Percentiles rank a stretch among this genome's conserved stretches.
Conservation (phyloP, 73 alveolate genomes). For the Halteria grandinella region DNA sequence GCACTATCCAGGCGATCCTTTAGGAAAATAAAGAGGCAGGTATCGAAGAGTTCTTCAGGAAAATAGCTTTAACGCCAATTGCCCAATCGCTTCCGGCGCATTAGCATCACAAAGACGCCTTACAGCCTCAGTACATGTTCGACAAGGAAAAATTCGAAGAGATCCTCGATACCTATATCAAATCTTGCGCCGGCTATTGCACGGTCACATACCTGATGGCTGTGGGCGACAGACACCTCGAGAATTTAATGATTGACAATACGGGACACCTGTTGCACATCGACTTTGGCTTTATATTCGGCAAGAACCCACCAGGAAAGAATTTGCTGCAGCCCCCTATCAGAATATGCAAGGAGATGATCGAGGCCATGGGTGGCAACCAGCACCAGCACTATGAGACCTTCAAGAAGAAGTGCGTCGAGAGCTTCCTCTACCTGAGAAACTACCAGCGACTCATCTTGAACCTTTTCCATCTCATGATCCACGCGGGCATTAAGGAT, state of each 20-base stretch:
- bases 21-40: constrained; percentile 69
- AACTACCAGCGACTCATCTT: constrained; percentile 91
- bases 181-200: constrained; percentile 97
- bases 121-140: too few relatives aligned
- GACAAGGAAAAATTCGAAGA: constrained; percentile 59
- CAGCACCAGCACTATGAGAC: constrained; percentile 79
- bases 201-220: constrained; percentile 98
- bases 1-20: constrained; percentile 88
- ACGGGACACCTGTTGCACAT: constrained; percentile 97
- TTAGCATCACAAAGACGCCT: constrained; percentile 22
- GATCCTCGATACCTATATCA: constrained; percentile 87
- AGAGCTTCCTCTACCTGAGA: constrained; percentile 89
- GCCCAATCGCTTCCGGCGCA: too few relatives aligned
- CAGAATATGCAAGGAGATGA: constrained; percentile 97
- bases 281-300: constrained; percentile 99
- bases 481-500: constrained; percentile 91
- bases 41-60: constrained; percentile 44
- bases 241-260: constrained; percentile 94
- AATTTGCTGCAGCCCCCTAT: constrained; percentile 98
- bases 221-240: constrained; percentile 99
- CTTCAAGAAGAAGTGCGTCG: constrained; percentile 92
- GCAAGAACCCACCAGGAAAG: constrained; percentile 94
- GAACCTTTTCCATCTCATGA: constrained; percentile 91
- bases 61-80: constrained; percentile 12
- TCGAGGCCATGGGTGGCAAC: constrained; percentile 98